Percentiles rank a stretch among this genome's conserved stretches.
phyloP scores from a whole-genome alignment of 192 early-diverging fungal species.

The Cladochytrium replicatum region DNA sequence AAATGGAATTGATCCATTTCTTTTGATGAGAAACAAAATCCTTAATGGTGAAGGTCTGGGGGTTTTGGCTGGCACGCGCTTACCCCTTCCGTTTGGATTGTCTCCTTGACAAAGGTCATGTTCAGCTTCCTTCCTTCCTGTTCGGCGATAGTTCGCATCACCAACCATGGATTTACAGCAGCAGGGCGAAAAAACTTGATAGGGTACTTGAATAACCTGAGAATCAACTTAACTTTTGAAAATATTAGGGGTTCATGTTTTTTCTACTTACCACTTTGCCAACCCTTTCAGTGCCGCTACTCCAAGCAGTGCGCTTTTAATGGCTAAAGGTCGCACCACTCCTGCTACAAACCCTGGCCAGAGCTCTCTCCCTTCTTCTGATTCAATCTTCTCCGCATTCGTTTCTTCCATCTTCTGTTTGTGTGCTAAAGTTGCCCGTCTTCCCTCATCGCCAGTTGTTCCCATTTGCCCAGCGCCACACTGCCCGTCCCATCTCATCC shows the following conservation, averaged over 20 bases:
- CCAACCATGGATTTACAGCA: constrained; percentile 39
- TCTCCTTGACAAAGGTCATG: constrained; percentile 16
- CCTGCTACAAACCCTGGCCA: constrained; percentile 9
- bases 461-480: no score
- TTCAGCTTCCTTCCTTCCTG: constrained; percentile 14
- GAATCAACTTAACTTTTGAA: constrained; percentile 19
- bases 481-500: no score
- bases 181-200: constrained; percentile 41
- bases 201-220: constrained; percentile 43
- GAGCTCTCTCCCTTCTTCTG: no score
- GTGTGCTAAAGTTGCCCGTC: no score
- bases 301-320: background rate
- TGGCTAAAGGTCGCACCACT: constrained; percentile 8
- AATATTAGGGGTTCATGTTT: background rate
- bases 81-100: constrained; percentile 29
- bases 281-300: constrained; percentile 4
- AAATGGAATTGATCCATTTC: background rate
- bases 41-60: no score
- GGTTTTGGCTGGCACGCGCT: no score
- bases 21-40: background rate
- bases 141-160: constrained; percentile 29
- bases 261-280: background rate
- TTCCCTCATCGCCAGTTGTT: no score
- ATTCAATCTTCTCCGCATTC: no score
- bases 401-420: no score